A percentile compares a stretch with the other conserved stretches of the same genome.
Evolutionary conservation across 2,329 filamentous ascomycete species (phyloP).

Genomic region (Boeremia exigua): DNA sequence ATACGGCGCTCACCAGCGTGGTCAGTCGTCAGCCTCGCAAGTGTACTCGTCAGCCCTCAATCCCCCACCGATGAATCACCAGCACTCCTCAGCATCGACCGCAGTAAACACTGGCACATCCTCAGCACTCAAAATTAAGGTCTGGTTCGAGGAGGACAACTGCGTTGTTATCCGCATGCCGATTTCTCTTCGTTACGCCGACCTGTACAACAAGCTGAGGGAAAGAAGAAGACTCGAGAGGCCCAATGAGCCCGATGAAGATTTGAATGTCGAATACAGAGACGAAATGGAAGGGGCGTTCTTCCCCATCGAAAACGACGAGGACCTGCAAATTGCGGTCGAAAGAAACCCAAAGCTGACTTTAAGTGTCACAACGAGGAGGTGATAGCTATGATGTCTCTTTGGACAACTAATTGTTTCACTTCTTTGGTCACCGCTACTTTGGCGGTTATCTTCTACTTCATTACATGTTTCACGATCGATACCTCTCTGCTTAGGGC

Average conservation of each 20-base stretch:
- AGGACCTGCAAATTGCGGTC: slow-evolving; percentile 80
- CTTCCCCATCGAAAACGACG: slow-evolving; percentile 76
- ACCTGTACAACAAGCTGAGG: slow-evolving; percentile 81
- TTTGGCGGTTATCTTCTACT: slow-evolving; percentile 1
- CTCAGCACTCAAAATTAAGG: slow-evolving; percentile 80
- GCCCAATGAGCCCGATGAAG: slow-evolving; percentile 60
- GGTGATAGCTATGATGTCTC: slow-evolving; percentile 16
- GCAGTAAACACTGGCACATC: slow-evolving; percentile 34
- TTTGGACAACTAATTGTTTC: neutral
- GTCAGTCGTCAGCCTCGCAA: slow-evolving; percentile 45
- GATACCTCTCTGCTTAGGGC: slow-evolving; percentile 21
- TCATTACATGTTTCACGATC: slow-evolving; percentile 15
- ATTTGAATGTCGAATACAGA: slow-evolving; percentile 81
- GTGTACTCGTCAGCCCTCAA: slow-evolving; percentile 38
- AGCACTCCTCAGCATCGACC: slow-evolving; percentile 43
- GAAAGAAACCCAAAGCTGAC: slow-evolving; percentile 87
- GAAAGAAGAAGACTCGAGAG: slow-evolving; percentile 78
- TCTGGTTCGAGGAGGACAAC: slow-evolving; percentile 85
- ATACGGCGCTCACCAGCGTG: slow-evolving; percentile 52
- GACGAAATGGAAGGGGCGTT: slow-evolving; percentile 81
- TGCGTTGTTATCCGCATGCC: slow-evolving; percentile 91
- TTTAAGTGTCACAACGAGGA: slow-evolving; percentile 55
- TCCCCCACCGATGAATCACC: slow-evolving; percentile 47
- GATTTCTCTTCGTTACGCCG: slow-evolving; percentile 75
- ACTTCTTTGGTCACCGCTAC: slow-evolving; percentile 4